Percentiles rank a stretch among this genome's conserved stretches.
phyloP scores from a whole-genome alignment of 176 grass and related monocot species.

The Metroxylon sagu region DNA sequence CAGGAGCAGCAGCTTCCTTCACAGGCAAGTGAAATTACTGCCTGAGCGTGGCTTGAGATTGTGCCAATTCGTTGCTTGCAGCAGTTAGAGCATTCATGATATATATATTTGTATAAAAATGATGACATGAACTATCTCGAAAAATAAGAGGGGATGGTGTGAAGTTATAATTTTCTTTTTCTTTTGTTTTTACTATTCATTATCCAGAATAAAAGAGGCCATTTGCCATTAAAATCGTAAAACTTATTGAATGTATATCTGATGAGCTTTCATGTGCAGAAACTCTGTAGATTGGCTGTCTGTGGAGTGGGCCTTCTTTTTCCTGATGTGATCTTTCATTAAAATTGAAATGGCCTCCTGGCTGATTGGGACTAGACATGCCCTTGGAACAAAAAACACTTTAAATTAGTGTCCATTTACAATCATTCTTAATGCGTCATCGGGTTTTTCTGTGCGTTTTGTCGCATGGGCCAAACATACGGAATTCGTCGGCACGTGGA shows the following conservation, averaged over 20 bases:
- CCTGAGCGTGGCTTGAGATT: background rate
- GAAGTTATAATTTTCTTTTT: background rate
- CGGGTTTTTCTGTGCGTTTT: background rate
- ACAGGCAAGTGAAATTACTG: background rate
- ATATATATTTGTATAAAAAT: too few species aligned
- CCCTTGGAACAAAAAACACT: background rate
- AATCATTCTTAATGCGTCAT: background rate
- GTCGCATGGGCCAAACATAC: background rate
- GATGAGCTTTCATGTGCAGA: constrained; percentile 5
- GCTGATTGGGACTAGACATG: constrained; percentile 15
- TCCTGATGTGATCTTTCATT: background rate
- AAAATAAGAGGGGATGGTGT: too few species aligned
- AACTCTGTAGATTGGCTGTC: constrained; percentile 5
- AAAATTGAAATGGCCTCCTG: constrained; percentile 14
- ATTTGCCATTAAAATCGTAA: background rate
- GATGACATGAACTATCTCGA: too few species aligned
- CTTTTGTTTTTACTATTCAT: background rate
- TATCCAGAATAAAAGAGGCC: constrained; percentile 11
- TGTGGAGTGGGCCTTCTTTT: too few species aligned
- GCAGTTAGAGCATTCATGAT: too few species aligned
- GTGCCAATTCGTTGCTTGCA: too few species aligned
- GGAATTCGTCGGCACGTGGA: background rate
- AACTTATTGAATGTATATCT: background rate
- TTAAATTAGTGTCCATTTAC: background rate
- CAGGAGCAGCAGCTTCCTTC: background rate